Evolutionary conservation across 768 basidiomycete species (phyloP), one percentile per base, ranked within the genome.

Genomic region (Boletus coccyginus): DNA sequence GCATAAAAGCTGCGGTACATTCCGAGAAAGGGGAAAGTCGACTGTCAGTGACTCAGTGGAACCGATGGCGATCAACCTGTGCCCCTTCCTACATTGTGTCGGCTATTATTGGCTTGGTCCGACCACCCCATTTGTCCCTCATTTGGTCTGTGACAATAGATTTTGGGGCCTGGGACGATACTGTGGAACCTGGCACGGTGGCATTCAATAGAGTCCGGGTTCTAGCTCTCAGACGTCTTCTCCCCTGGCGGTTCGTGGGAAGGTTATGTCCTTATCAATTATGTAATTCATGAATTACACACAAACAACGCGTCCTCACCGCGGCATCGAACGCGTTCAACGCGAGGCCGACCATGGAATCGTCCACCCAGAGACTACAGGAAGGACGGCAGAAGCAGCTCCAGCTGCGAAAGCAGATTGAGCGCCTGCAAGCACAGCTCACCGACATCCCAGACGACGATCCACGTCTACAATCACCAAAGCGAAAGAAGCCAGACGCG

Each of bases 351-450:
- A 49, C 46, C 33, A 88, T 88, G 87, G 77, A 86, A 44, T 86
- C 87, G 0, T 75, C 78, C 19, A 74, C 78, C 2, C 73, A 71
- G 56, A 76, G 80, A 59, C 59, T 57, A 3, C 61, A 74, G 40
- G 69, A 73, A 11, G 77, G 78, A 29, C 66, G 66, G 43, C 70
- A 64, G 31, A 76, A 66, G 50, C 82, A 85, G 53, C 76, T 74
- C 41, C 78, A 81, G 38, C 69, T 90, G 13, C 73, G 76, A 41
- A 72, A 68, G 16, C 77, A 88, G 58, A 90, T 90, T 46, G 77
- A 79, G 0, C 59, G 60, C 0, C 70, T 90, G 27, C 79, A 88
- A 56, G 74, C 81, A 0, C 80, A 87, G 66, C 77, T 88, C 19
- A 62, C 63, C 14, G 71, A 76, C 38, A 46, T 77, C 39, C 74